phyloP scores from a whole-genome alignment of 1,284 basidiomycete species.

The Rhodotorula glutinis region DNA sequence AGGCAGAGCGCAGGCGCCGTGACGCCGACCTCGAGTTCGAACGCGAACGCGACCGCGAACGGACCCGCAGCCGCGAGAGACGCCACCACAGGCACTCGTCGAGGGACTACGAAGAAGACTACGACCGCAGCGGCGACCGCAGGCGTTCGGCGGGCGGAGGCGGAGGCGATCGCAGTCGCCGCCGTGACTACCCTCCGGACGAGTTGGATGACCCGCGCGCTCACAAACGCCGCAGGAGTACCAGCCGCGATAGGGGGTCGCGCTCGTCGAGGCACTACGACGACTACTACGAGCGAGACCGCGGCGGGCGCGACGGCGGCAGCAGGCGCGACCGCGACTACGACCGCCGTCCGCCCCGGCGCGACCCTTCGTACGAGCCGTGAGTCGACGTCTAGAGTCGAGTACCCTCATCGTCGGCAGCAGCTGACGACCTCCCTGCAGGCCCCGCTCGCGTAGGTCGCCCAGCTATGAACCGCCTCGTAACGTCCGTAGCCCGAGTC shows the following conservation, averaged over 20 bases:
- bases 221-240: conserved; percentile 1
- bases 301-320: conserved; percentile 1
- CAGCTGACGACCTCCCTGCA: too few species aligned
- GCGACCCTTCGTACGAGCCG: conserved; percentile 16
- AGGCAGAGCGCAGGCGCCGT: conserved; percentile 8
- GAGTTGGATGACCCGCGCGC: neutral
- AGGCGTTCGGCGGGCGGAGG: neutral
- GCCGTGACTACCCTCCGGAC: conserved; percentile 1
- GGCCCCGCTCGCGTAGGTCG: conserved; percentile 27
- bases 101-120: conserved; percentile 5
- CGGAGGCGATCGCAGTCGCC: neutral
- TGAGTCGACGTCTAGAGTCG: neutral
- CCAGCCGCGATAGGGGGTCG: neutral
- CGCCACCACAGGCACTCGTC: conserved; percentile 1
- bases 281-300: conserved; percentile 1
- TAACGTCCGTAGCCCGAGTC: conserved; percentile 20
- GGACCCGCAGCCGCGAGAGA: conserved; percentile 3
- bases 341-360: conserved; percentile 23
- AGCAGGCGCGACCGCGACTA: conserved; percentile 33
- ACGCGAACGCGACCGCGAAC: conserved; percentile 16
- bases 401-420: too few species aligned
- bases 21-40: conserved; percentile 33
- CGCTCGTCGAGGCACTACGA: conserved; percentile 8
- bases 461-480: conserved; percentile 30
- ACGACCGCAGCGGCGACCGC: too few species aligned